A percentile compares a stretch with the other conserved stretches of the same genome.
phyloP scores from a whole-genome alignment of 768 basidiomycete species.

The Russula foetens region DNA sequence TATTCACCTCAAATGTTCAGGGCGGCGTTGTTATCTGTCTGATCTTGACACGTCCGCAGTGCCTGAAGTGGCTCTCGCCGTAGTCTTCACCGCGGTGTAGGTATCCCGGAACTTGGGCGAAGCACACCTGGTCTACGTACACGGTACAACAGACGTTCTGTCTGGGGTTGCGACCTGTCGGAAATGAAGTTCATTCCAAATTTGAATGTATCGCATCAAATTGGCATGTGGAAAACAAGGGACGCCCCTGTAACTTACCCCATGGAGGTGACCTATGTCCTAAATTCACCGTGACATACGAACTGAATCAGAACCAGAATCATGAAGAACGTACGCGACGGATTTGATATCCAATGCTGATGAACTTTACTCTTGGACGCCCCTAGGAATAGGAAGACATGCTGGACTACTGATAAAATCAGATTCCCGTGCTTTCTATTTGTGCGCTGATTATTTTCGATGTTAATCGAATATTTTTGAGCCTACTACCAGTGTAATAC shows the following conservation, averaged over 20 bases:
- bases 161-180: background rate
- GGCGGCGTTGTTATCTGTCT: background rate
- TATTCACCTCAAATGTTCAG: background rate
- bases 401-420: background rate
- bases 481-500: too few species aligned
- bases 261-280: background rate
- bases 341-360: slow-evolving; percentile 1
- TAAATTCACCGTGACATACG: background rate
- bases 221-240: background rate
- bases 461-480: background rate
- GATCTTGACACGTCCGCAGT: background rate
- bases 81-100: background rate
- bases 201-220: background rate
- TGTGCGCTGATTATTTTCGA: background rate
- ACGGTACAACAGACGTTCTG: background rate
- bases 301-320: background rate
- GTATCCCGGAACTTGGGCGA: background rate
- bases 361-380: background rate
- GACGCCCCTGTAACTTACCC: slow-evolving; percentile 6
- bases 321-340: background rate
- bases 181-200: background rate
- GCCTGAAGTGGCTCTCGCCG: background rate
- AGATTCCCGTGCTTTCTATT: background rate
- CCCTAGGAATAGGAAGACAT: background rate
- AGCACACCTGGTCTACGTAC: background rate